Evolutionary conservation across 176 grass and related monocot genomes (phyloP).

Genomic region (Raddia guianensis): DNA sequence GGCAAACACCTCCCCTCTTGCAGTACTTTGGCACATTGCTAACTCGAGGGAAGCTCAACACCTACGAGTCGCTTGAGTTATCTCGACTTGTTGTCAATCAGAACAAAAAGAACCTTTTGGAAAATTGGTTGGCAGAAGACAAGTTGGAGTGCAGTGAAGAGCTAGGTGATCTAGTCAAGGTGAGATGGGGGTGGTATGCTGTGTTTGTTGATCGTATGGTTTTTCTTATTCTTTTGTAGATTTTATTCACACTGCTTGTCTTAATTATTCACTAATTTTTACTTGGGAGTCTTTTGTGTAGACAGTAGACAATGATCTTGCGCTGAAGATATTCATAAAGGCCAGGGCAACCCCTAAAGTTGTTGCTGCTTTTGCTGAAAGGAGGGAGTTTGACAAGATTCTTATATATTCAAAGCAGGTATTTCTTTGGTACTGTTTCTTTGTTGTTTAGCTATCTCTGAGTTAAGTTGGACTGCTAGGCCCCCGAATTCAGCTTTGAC

Average conservation of each 20-base stretch:
- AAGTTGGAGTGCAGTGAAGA: constrained; percentile 98
- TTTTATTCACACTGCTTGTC: background rate
- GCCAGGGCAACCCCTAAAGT: constrained; percentile 98
- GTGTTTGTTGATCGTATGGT: constrained; percentile 5
- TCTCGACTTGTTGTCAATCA: constrained; percentile 96
- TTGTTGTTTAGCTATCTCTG: background rate
- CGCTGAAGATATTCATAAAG: constrained; percentile 98
- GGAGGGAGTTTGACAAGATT: constrained; percentile 93
- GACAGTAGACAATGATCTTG: constrained; percentile 99
- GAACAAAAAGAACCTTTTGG: constrained; percentile 97
- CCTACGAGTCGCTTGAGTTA: constrained; percentile 86
- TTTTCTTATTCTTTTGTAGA: background rate
- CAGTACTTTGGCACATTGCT: constrained; percentile 92
- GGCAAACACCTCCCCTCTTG: constrained; percentile 86
- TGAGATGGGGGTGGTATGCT: constrained; percentile 7
- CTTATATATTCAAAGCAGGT: constrained; percentile 99
- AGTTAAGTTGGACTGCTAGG: background rate
- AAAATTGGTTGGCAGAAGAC: constrained; percentile 94
- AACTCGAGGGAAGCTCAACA: constrained; percentile 91
- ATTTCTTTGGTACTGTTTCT: constrained; percentile 1
- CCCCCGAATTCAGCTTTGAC: constrained; percentile 35
- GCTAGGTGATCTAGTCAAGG: constrained; percentile 93
- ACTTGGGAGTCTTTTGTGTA: constrained; percentile 42
- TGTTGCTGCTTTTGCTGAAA: constrained; percentile 98
- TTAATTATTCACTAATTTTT: constrained; percentile 21